phyloP scores from a whole-genome alignment of 257 asterid species.

The Capsicum pubescens region DNA sequence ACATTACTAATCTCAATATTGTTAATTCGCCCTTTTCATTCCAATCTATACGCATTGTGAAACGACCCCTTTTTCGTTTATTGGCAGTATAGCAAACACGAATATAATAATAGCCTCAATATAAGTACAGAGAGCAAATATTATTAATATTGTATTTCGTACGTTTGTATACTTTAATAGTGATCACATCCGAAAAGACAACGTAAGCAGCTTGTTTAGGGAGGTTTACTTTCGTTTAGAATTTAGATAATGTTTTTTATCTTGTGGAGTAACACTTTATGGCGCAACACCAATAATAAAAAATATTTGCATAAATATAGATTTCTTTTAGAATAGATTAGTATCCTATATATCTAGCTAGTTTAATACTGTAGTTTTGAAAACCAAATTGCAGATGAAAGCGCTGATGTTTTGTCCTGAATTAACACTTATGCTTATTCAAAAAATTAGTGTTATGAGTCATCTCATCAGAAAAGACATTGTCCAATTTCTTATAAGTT shows the following conservation, averaged over 20 bases:
- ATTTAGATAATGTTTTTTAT: neutral
- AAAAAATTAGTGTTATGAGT: no score
- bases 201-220: neutral
- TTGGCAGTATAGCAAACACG: no score
- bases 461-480: no score
- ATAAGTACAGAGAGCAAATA: no score
- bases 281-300: neutral
- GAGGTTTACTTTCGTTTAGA: neutral
- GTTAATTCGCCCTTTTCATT: no score
- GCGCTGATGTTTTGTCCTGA: neutral
- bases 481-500: neutral
- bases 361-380: slow-evolving; percentile 8
- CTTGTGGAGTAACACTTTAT: neutral
- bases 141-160: neutral
- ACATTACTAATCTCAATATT: no score
- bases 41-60: no score
- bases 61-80: no score
- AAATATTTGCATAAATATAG: neutral
- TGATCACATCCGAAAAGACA: slow-evolving; percentile 7
- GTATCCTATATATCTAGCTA: neutral
- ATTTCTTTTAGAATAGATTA: neutral
- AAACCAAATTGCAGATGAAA: neutral
- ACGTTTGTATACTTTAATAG: neutral
- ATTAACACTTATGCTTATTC: neutral
- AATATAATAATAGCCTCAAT: no score